Conservation (phyloP, 306 rosid species). For the Gynostemma pentaphyllum region DNA sequence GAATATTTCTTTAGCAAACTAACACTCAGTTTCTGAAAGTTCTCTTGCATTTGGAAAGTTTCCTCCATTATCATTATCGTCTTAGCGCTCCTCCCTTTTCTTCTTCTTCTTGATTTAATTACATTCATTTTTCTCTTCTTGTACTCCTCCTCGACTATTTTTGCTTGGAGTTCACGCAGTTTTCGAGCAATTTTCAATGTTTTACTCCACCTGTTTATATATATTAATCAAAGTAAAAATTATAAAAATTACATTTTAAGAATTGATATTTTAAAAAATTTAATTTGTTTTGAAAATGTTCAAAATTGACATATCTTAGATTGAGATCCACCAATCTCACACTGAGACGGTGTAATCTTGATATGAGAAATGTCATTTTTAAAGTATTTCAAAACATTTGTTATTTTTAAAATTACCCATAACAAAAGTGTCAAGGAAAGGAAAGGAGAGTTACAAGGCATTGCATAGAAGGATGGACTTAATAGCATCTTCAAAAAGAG, state of each 20-base stretch:
- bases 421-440: too few relatives aligned
- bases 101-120: too few relatives aligned
- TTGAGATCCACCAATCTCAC: too few relatives aligned
- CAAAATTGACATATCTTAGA: too few relatives aligned
- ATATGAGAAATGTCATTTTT: too few relatives aligned
- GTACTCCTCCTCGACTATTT: not conserved
- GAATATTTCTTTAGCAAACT: not conserved
- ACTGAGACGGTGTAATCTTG: too few relatives aligned
- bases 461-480: constrained; percentile 29
- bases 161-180: constrained; percentile 12
- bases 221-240: too few relatives aligned
- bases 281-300: too few relatives aligned
- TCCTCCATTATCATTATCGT: not conserved
- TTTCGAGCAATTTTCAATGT: constrained; percentile 16
- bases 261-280: too few relatives aligned
- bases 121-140: not conserved
- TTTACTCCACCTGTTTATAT: constrained; percentile 22
- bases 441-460: constrained; percentile 9
- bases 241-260: too few relatives aligned
- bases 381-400: too few relatives aligned
- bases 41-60: constrained; percentile 23
- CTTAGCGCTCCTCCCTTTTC: not conserved
- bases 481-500: constrained; percentile 23
- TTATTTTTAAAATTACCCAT: too few relatives aligned
- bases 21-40: not conserved